Conservation (phyloP, 2,329 filamentous ascomycete genomes). For the Phoma sp. region DNA sequence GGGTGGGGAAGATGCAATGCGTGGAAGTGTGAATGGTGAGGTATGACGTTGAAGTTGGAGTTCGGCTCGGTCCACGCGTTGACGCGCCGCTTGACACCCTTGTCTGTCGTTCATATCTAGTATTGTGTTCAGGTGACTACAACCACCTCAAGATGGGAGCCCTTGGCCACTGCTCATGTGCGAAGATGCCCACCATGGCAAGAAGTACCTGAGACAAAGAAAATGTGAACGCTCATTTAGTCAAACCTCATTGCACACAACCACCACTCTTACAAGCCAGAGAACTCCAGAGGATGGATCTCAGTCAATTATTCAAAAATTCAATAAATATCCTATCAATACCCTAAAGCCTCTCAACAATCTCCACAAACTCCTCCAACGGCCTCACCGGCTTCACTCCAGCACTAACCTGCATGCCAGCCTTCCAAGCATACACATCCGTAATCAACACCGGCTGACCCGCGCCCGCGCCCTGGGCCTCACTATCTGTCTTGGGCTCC, state of each 20-base stretch:
- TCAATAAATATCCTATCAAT: too few species aligned
- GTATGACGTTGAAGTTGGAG: slow-evolving; percentile 9
- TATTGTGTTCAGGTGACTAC: too few species aligned
- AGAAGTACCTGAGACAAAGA: too few species aligned
- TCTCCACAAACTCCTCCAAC: slow-evolving; percentile 83
- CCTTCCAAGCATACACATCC: slow-evolving; percentile 82
- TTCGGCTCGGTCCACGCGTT: slow-evolving; percentile 14
- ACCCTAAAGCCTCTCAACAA: slow-evolving; percentile 28
- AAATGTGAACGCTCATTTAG: too few species aligned
- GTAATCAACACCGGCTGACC: slow-evolving; percentile 66
- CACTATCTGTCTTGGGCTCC: slow-evolving; percentile 50
- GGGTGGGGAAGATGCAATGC: background rate
- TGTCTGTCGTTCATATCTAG: too few species aligned
- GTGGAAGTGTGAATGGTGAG: background rate
- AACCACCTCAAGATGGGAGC: too few species aligned
- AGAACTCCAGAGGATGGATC: background rate
- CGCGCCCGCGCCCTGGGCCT: slow-evolving; percentile 34
- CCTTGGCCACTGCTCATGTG: too few species aligned
- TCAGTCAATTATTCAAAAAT: background rate
- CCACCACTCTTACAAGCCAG: too few species aligned
- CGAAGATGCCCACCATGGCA: too few species aligned
- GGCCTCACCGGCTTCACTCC: slow-evolving; percentile 77
- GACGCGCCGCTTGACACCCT: background rate
- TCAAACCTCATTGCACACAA: too few species aligned
- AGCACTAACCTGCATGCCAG: slow-evolving; percentile 71